Evolutionary conservation across 208 protist genomes (phyloP).

Genomic region (Trypanosoma mega): DNA sequence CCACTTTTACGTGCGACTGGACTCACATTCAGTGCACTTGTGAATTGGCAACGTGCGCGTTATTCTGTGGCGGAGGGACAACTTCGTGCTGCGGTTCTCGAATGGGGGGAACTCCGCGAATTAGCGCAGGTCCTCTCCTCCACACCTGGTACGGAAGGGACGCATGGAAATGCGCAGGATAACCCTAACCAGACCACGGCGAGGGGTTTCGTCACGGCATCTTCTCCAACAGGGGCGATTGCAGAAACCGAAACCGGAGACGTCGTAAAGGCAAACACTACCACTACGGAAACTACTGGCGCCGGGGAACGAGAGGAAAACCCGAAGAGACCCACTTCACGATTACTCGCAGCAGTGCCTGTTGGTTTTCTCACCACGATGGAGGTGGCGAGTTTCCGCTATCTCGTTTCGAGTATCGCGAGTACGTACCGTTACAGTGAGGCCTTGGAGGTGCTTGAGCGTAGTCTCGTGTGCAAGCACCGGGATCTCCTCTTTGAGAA

Average conservation of each 20-base stretch:
- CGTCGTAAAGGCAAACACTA: no score
- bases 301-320: no score
- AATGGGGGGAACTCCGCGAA: conserved; percentile 48
- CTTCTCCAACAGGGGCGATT: no score
- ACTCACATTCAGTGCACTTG: conserved; percentile 62
- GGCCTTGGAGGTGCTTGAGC: conserved; percentile 83
- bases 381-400: conserved; percentile 49
- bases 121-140: no score
- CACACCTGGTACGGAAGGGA: no score
- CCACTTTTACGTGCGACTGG: conserved; percentile 65
- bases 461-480: conserved; percentile 61
- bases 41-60: conserved; percentile 78
- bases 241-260: no score
- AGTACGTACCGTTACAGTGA: conserved; percentile 87
- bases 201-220: no score
- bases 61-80: conserved; percentile 72
- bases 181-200: no score
- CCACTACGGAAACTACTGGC: no score
- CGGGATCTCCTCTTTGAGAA: conserved; percentile 79
- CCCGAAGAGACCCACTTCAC: no score
- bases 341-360: conserved; percentile 35
- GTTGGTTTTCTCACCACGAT: conserved; percentile 48
- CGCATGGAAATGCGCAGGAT: no score
- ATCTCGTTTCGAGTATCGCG: conserved; percentile 65
- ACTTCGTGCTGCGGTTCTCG: conserved; percentile 44